Conservation (phyloP, 208 protist genomes). For the Tritrichomonas foetus region DNA sequence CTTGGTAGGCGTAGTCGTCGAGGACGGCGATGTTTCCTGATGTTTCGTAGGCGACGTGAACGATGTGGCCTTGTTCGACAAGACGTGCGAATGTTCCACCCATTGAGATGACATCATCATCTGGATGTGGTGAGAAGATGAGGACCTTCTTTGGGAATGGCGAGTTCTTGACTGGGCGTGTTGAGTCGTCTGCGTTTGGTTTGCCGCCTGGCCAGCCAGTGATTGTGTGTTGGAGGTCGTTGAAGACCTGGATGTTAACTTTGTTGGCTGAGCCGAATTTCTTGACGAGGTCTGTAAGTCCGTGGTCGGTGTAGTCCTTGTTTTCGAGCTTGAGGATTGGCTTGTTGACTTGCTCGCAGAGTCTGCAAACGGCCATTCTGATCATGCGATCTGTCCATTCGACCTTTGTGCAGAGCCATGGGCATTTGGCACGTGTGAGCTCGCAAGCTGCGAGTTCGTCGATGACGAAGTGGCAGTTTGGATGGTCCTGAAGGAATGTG, state of each 20-base stretch:
- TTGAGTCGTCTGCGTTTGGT: neutral
- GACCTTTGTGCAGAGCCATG: neutral
- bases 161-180: neutral
- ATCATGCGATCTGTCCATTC: neutral
- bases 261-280: neutral
- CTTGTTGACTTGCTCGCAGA: neutral
- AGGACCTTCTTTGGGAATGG: neutral
- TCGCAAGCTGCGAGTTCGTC: neutral
- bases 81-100: neutral
- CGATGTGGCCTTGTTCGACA: neutral
- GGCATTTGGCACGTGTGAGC: neutral
- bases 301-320: neutral
- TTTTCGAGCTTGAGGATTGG: neutral
- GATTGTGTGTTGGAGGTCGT: neutral
- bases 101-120: conserved; percentile 23
- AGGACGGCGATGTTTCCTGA: neutral
- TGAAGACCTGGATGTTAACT: neutral
- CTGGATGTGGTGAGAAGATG: conserved; percentile 18
- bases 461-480: neutral
- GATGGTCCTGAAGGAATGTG: neutral
- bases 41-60: conserved; percentile 28
- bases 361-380: neutral
- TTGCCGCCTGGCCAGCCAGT: neutral
- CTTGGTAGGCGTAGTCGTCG: neutral
- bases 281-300: neutral